phyloP scores from a whole-genome alignment of 495 filamentous ascomycete species.

The Evansstolkia leycettana region DNA sequence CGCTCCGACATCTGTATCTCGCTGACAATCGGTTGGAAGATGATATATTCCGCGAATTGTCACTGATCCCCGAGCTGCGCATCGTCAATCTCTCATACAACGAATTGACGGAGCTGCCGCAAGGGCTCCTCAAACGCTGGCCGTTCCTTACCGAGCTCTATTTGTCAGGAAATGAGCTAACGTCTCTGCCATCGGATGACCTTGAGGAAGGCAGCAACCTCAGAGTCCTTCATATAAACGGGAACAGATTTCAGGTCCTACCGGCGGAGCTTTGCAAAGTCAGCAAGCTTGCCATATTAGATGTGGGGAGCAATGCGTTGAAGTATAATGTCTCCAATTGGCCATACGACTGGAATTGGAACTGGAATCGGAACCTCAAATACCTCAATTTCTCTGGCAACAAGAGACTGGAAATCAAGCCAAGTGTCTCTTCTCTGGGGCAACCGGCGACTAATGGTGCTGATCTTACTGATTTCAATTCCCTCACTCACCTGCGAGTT shows the following conservation, averaged over 20 bases:
- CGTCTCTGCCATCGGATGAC: slow-evolving; percentile 84
- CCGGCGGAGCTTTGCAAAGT: slow-evolving; percentile 94
- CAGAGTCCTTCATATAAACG: slow-evolving; percentile 88
- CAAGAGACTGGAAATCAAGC: slow-evolving; percentile 94
- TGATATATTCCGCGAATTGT: slow-evolving; percentile 85
- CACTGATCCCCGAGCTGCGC: slow-evolving; percentile 69
- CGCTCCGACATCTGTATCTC: slow-evolving; percentile 70
- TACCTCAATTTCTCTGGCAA: slow-evolving; percentile 97
- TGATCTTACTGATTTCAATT: slow-evolving; percentile 85
- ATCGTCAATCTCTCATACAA: slow-evolving; percentile 94
- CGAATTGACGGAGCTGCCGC: slow-evolving; percentile 80
- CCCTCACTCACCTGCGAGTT: slow-evolving; percentile 72
- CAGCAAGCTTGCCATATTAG: slow-evolving; percentile 75
- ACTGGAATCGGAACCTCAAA: slow-evolving; percentile 86
- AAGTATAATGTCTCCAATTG: slow-evolving; percentile 99
- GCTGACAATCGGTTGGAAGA: slow-evolving; percentile 91
- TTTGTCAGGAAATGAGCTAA: slow-evolving; percentile 89
- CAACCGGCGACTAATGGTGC: slow-evolving; percentile 40
- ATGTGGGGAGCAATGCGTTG: slow-evolving; percentile 90
- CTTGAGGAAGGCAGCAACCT: slow-evolving; percentile 76
- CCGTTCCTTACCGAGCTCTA: slow-evolving; percentile 81
- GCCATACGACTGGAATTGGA: slow-evolving; percentile 99
- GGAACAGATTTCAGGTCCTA: slow-evolving; percentile 92
- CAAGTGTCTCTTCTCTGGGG: slow-evolving; percentile 44
- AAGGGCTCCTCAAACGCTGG: slow-evolving; percentile 78